Evolutionary conservation across 257 asterid species (phyloP).

Genomic region (Jaltomata sinuosa): DNA sequence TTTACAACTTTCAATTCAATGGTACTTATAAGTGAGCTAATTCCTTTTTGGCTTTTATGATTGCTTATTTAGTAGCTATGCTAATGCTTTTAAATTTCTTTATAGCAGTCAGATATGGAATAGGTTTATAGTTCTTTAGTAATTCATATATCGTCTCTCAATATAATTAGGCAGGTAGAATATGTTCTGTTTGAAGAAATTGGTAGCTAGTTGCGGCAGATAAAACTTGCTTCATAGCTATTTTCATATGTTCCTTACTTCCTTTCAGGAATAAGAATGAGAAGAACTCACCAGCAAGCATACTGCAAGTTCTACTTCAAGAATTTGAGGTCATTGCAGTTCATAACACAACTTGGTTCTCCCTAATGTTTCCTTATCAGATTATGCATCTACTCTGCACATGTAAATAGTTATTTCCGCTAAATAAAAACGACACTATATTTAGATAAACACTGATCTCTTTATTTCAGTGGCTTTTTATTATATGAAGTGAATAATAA

Average conservation of each 20-base stretch:
- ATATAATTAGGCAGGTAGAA: not conserved
- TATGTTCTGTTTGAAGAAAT: not conserved
- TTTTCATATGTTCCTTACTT: conserved; percentile 4
- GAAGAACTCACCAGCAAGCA: not conserved
- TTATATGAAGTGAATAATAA: not conserved
- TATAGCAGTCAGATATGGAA: not conserved
- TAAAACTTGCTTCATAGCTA: not conserved
- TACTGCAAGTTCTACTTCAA: not conserved
- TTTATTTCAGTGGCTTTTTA: not conserved
- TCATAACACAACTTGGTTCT: not conserved
- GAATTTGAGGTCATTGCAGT: not conserved
- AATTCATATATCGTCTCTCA: not conserved
- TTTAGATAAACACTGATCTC: not conserved
- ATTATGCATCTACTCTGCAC: not conserved
- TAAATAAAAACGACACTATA: not conserved
- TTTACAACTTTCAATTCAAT: not conserved
- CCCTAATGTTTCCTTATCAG: not conserved
- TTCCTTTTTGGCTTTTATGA: not conserved
- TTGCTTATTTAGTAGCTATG: not conserved
- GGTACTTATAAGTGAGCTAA: not conserved
- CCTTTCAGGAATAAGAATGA: conserved; percentile 10
- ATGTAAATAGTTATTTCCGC: conserved; percentile 1
- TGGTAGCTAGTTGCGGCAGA: not conserved
- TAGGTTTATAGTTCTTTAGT: not conserved
- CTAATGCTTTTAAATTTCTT: not conserved